Conservation (phyloP, 2,329 filamentous ascomycete genomes). For the Trichoderma arundinaceum region DNA sequence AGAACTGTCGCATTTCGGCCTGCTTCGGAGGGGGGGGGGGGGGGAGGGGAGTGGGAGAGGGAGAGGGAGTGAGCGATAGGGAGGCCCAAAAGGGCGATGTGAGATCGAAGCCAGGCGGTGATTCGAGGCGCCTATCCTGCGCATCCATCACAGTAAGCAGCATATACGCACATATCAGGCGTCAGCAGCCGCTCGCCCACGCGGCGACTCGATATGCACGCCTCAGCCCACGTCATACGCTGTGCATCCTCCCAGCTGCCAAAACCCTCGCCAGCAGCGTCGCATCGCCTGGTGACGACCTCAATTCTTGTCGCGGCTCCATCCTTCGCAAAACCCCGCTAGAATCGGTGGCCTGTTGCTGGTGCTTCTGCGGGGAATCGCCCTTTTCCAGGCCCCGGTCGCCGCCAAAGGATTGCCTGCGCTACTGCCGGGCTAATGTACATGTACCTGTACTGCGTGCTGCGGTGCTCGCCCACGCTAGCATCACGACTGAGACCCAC, state of each 20-base stretch:
- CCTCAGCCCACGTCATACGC: constrained; percentile 28
- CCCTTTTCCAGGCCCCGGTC: neutral
- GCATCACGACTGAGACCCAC: neutral
- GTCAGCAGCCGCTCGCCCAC: too few species aligned
- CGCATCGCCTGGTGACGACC: neutral
- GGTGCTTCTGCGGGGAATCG: constrained; percentile 21
- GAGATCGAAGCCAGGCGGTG: too few species aligned
- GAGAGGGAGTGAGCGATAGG: too few species aligned
- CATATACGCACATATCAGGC: too few species aligned
- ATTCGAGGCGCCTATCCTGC: too few species aligned
- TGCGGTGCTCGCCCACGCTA: neutral
- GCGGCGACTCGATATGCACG: neutral
- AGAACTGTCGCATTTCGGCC: too few species aligned
- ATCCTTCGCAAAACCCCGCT: neutral
- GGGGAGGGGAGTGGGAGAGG: too few species aligned
- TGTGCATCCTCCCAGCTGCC: neutral
- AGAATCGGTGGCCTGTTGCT: neutral
- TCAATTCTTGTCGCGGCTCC: neutral
- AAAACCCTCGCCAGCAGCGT: constrained; percentile 4
- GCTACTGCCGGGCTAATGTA: constrained; percentile 23
- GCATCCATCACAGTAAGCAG: too few species aligned
- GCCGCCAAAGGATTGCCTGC: constrained; percentile 20
- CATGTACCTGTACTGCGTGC: constrained; percentile 8
- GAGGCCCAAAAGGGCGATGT: too few species aligned
- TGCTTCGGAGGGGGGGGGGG: too few species aligned